phyloP scores from a whole-genome alignment of 768 basidiomycete species.

The Suillus cothurnatus region DNA sequence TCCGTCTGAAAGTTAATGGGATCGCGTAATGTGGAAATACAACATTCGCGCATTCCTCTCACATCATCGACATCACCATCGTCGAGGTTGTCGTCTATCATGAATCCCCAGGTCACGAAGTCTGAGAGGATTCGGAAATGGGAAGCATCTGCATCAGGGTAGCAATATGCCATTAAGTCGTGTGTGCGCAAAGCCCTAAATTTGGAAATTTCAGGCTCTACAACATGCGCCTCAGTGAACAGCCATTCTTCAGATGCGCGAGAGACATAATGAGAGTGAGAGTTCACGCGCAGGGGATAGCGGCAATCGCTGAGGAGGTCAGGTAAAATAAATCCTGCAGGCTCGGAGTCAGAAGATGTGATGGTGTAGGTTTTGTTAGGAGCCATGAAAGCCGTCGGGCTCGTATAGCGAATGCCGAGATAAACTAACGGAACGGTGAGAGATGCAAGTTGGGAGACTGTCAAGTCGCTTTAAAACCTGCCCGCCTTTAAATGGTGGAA shows the following conservation, averaged over 20 bases:
- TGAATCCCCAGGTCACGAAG: constrained; percentile 55
- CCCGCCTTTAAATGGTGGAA: too few species aligned
- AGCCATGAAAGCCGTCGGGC: not conserved
- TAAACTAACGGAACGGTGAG: too few species aligned
- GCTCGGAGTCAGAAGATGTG: not conserved
- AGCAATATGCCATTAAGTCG: constrained; percentile 61
- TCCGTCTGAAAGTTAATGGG: constrained; percentile 28
- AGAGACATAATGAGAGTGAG: not conserved
- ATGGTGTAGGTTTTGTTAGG: not conserved
- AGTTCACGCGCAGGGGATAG: not conserved
- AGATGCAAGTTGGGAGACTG: too few species aligned
- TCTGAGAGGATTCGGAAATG: constrained; percentile 45
- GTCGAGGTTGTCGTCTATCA: constrained; percentile 34
- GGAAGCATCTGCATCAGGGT: constrained; percentile 48
- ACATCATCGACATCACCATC: constrained; percentile 28
- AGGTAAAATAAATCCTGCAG: not conserved
- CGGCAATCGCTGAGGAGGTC: not conserved
- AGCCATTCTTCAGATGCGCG: not conserved
- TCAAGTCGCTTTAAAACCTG: too few species aligned
- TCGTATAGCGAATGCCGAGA: too few species aligned
- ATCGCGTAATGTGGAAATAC: constrained; percentile 32
- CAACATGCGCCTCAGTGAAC: not conserved
- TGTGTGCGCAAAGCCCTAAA: constrained; percentile 50
- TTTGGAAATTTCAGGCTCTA: constrained; percentile 25
- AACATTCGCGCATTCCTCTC: constrained; percentile 31